Conservation (phyloP, 805 yeast genomes). For the Wickerhamiella slavikovae region DNA sequence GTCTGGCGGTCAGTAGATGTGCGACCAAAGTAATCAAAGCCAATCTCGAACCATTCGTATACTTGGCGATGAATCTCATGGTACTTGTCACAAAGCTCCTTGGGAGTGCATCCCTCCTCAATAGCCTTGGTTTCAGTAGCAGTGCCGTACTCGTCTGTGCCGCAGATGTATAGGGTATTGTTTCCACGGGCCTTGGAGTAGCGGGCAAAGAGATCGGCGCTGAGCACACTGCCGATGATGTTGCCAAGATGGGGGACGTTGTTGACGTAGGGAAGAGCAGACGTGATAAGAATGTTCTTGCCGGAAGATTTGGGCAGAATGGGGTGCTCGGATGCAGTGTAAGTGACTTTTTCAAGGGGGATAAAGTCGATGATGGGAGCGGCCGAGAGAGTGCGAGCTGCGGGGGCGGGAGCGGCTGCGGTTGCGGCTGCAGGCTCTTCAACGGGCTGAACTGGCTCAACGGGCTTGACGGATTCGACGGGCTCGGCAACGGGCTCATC, state of each 20-base stretch:
- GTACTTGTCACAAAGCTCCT: slow-evolving; percentile 78
- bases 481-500: background rate
- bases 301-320: slow-evolving; percentile 50
- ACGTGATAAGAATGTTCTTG: slow-evolving; percentile 72
- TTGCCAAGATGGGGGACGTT: slow-evolving; percentile 98
- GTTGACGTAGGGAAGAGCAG: slow-evolving; percentile 95
- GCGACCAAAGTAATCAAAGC: slow-evolving; percentile 88
- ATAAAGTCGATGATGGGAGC: background rate
- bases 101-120: slow-evolving; percentile 79
- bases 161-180: slow-evolving; percentile 75
- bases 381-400: background rate
- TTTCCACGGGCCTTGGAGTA: slow-evolving; percentile 76
- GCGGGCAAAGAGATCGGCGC: slow-evolving; percentile 86
- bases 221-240: slow-evolving; percentile 81
- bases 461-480: background rate
- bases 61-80: slow-evolving; percentile 70
- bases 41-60: slow-evolving; percentile 93
- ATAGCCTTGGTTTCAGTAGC: slow-evolving; percentile 98
- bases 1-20: slow-evolving; percentile 87
- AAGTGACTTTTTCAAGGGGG: slow-evolving; percentile 1
- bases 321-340: slow-evolving; percentile 17
- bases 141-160: slow-evolving; percentile 98
- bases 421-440: background rate
- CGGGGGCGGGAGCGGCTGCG: background rate
- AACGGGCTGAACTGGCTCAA: background rate